Evolutionary conservation across 768 basidiomycete species (phyloP).

Genomic region (Phlebiopsis gigantea): DNA sequence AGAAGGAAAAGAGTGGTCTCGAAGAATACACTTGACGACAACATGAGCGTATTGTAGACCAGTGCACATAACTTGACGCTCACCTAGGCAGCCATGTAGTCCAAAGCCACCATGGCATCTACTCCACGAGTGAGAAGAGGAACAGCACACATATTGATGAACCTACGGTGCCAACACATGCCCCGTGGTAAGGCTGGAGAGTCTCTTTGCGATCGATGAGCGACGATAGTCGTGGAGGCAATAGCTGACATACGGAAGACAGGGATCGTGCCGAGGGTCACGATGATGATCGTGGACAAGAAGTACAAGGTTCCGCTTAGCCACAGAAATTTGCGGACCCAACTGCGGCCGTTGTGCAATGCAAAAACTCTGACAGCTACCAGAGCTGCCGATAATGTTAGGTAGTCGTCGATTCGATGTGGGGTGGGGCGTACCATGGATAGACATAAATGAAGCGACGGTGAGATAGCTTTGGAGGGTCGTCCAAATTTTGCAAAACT

Average conservation of each 20-base stretch:
- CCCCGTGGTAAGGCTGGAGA: constrained; percentile 19
- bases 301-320: constrained; percentile 17
- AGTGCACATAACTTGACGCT: neutral
- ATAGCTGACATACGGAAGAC: constrained; percentile 17
- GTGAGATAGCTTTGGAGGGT: constrained; percentile 22
- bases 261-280: constrained; percentile 19
- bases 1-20: constrained; percentile 24
- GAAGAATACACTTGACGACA: constrained; percentile 18
- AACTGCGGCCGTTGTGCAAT: constrained; percentile 19
- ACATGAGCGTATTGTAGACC: neutral
- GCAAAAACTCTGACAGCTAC: constrained; percentile 23
- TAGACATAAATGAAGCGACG: constrained; percentile 24
- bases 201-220: constrained; percentile 12
- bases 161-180: constrained; percentile 23
- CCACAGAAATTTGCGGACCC: constrained; percentile 21
- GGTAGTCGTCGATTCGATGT: neutral
- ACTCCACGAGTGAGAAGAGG: neutral
- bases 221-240: neutral
- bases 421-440: constrained; percentile 18
- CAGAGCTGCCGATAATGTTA: constrained; percentile 13
- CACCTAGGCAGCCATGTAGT: constrained; percentile 24
- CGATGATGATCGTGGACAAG: constrained; percentile 16
- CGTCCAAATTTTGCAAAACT: constrained; percentile 26
- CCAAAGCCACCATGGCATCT: constrained; percentile 24
- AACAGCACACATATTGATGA: neutral